Evolutionary conservation across 2,329 filamentous ascomycete genomes (phyloP), one percentile per base, ranked within the genome.

Genomic region (Aspergillus sp.): DNA sequence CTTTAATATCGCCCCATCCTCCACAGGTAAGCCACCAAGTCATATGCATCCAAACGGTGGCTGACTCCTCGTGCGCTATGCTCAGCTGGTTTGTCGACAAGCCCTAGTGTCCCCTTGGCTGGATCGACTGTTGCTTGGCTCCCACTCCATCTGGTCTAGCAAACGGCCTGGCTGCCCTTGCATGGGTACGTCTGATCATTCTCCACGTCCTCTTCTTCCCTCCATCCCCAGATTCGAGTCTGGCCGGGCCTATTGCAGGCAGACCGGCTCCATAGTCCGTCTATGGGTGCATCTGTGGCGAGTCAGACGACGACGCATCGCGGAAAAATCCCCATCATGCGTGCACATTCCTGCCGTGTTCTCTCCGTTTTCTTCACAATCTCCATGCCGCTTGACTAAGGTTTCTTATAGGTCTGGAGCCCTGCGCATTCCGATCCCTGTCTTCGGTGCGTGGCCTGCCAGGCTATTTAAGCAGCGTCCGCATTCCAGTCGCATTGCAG

Each of bases 391-490:
- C 23, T 42, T 20, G 56, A 7, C 50, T 42, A 31, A 45, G 36
- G 21, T 44, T 29, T 20, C 47, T 40, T n/a, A 5, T 10, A 9
- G 6, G 19, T 25, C 42, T 53, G 46, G 45, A 44, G 19, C 42
- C 29, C 23, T 50, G 16, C 41, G 52, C 45, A 54, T 54, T 44
- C 47, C 34, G 16, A 38, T 38, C 23, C 47, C 36, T 45, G 38
- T 40, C 38, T 41, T 41, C 50, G 60, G 58, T 59, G 62, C 62
- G 58, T 50, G 41, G 53, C 49, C 50, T 63, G 50, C 57, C 53
- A 47, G 32, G 45, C 38, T 65, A 64, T 66, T 62, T 60, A 68
- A 63, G 56, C 58, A 52, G 58, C 49, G 49, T 58, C 60, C 49
- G 49, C 34, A 38, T 38, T 38, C 34, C 34, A 38, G 34, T 38